Base-by-base conservation (phyloP, 179 eudicot genomes). In the Camellia oleifera region DNA sequence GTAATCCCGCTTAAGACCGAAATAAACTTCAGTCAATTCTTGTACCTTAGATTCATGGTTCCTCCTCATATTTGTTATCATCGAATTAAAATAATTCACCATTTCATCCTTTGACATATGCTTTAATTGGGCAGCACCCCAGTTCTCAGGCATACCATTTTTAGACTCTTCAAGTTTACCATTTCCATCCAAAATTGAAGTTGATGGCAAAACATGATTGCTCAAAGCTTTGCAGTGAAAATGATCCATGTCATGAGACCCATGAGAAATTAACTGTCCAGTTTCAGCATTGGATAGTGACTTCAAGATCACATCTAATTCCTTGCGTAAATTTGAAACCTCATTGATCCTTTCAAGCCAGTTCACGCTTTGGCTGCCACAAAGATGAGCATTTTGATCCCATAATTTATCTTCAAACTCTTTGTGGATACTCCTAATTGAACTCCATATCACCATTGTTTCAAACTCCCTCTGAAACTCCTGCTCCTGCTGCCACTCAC, bases 31-130 rank as follows among this genome's bases (percentile, higher is more conserved):
- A 0, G 97, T 91, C 87, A 81, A 75, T 77, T 81, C 46, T 18
- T 86, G 92, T 72, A 94, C 83, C 57, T 69, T 78, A 20, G 91
- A 88, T 81, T 94, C 99, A 69, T 96, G 95, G 26, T 85, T 89
- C 78, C 98, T 90, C 84, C 82, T 96, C 90, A 90, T 83, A 78
- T 80, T 79, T 69, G 83, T 84, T 40, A 94, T 88, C 69, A 77
- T 83, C 57, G 54, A 75, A 79, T 80, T 91, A 71, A 91, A 89
- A 82, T 88, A 50, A 61, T 72, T 63, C 77, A 90, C 95, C 80
- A 94, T 78, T 0, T 88, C 93, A n/a, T 74, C 86, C 17, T 20
- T 77, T 4, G 64, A 4, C 93, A 92, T 32, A 86, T 94, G 94
- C 20, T 80, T 89, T 57, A 96, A 87, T 56, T 76, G 77, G 45